These are phyloP conservation scores for Aspergillus novoparasiticus DNA, from an alignment of 2,329 filamentous ascomycete genomes.

Conservation along the genomic window DNA sequence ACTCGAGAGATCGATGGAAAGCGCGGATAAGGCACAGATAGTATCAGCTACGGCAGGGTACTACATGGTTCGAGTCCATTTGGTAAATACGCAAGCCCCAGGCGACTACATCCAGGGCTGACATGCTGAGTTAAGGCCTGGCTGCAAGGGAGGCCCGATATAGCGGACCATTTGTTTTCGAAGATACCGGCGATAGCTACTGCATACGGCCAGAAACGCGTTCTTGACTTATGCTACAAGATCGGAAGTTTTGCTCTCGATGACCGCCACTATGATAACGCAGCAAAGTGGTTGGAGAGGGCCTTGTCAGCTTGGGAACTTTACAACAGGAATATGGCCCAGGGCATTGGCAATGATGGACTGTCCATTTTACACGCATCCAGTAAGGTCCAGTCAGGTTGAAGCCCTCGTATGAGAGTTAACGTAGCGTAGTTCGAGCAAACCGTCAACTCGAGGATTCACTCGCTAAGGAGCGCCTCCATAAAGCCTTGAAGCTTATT, in stretches of 20 bases:
- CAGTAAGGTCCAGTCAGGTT: conserved; percentile 41
- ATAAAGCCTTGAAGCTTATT: conserved; percentile 61
- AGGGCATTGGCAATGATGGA: conserved; percentile 64
- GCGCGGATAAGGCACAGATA: conserved; percentile 13
- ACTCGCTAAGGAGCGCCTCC: conserved; percentile 55
- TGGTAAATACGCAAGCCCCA: conserved; percentile 55
- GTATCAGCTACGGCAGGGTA: conserved; percentile 56
- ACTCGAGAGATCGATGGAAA: conserved; percentile 18
- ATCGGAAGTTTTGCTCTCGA: conserved; percentile 66
- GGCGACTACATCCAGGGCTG: neutral
- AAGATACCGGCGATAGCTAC: conserved; percentile 53
- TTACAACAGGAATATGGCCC: conserved; percentile 53
- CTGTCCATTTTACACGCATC: conserved; percentile 67
- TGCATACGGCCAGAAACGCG: conserved; percentile 51
- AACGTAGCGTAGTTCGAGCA: conserved; percentile 29
- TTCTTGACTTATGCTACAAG: conserved; percentile 70
- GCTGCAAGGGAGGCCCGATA: conserved; percentile 70
- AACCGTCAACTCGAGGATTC: conserved; percentile 39
- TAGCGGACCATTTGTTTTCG: conserved; percentile 76
- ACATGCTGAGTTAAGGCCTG: conserved; percentile 61
- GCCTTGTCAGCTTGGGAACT: conserved; percentile 61
- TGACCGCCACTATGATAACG: conserved; percentile 56
- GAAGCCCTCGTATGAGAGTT: neutral
- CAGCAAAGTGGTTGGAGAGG: conserved; percentile 73
- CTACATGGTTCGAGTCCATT: conserved; percentile 63